These are phyloP conservation scores for Linum lewisii DNA, from an alignment of 345 rosid genomes.

Conservation along the genomic window DNA sequence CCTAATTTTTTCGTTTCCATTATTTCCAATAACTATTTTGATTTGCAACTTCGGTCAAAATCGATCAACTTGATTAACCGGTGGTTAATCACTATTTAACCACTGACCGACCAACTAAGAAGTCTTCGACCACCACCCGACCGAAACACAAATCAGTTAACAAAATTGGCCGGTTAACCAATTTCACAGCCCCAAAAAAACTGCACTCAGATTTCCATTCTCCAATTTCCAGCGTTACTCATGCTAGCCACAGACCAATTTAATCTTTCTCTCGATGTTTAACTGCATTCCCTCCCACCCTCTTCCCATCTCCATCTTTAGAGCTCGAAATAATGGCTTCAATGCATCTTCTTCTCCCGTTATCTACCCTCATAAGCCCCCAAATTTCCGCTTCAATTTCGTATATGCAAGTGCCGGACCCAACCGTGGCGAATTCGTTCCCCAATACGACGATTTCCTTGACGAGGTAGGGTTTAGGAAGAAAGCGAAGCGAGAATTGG, in stretches of 20 bases:
- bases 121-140: too few species aligned
- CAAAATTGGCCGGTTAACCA: too few species aligned
- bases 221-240: neutral
- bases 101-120: too few species aligned
- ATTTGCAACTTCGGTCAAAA: too few species aligned
- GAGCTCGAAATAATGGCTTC: constrained; percentile 8
- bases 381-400: constrained; percentile 13
- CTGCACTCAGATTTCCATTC: too few species aligned
- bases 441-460: constrained; percentile 8
- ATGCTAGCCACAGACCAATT: neutral
- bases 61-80: too few species aligned
- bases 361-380: neutral
- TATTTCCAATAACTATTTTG: too few species aligned
- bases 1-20: too few species aligned
- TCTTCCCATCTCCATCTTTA: constrained; percentile 16
- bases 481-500: constrained; percentile 9
- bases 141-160: too few species aligned
- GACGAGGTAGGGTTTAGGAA: constrained; percentile 32
- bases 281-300: constrained; percentile 22
- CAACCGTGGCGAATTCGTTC: neutral
- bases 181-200: too few species aligned
- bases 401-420: constrained; percentile 1
- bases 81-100: too few species aligned
- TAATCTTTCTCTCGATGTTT: constrained; percentile 20
- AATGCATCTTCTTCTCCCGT: neutral